A percentile compares a stretch with the other conserved stretches of the same genome.
These are phyloP conservation scores for Phialophora verrucosa DNA, from an alignment of 2,329 filamentous ascomycete genomes.

Conservation along the genomic window DNA sequence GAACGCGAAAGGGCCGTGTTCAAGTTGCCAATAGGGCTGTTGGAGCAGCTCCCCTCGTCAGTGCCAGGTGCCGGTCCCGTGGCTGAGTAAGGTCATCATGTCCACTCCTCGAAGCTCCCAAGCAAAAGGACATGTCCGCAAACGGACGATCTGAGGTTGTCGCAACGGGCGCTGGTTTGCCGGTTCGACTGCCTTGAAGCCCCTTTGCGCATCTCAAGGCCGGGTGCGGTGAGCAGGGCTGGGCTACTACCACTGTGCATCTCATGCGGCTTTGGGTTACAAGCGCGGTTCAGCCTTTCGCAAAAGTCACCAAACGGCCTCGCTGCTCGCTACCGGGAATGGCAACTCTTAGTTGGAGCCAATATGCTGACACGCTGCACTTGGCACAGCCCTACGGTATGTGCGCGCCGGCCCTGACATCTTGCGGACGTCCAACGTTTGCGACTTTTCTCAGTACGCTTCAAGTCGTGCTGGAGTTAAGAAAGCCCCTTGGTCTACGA, in stretches of 20 bases:
- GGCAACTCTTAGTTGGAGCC: constrained; percentile 10
- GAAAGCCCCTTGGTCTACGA: background rate
- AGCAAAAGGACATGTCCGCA: constrained; percentile 30
- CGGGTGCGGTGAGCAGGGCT: background rate
- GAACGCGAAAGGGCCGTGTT: background rate
- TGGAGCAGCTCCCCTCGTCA: background rate
- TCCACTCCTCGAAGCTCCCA: constrained; percentile 10
- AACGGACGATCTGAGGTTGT: background rate
- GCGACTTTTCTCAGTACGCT: background rate
- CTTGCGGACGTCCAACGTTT: background rate
- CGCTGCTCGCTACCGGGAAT: constrained; percentile 17
- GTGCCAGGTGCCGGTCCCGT: constrained; percentile 17
- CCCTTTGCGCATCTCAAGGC: background rate
- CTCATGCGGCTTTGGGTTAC: constrained; percentile 15
- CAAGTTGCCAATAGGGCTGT: constrained; percentile 9
- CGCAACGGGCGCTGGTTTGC: background rate
- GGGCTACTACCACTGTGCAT: constrained; percentile 1
- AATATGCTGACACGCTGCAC: constrained; percentile 22
- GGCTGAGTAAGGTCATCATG: constrained; percentile 34
- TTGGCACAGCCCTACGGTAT: constrained; percentile 19
- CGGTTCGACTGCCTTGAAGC: background rate
- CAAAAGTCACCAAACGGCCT: background rate
- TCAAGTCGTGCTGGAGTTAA: background rate
- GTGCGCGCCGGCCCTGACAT: background rate
- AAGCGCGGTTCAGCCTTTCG: constrained; percentile 23